Percentiles rank a stretch among this genome's conserved stretches.
Conservation (phyloP, 495 filamentous ascomycete genomes). For the Trichoderma virens region DNA sequence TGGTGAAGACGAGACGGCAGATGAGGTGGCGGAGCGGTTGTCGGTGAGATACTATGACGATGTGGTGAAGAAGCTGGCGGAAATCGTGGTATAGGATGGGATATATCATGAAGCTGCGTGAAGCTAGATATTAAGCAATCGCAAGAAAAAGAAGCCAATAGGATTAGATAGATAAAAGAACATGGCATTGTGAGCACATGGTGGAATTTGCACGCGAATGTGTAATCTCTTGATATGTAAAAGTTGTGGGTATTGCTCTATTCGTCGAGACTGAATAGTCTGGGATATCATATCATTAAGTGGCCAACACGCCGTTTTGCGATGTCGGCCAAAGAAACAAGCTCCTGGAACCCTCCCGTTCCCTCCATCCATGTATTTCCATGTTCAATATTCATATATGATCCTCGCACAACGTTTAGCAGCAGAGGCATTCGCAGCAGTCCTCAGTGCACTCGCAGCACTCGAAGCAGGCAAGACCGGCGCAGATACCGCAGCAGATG, state of each 20-base stretch:
- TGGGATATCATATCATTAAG: conserved; percentile 6
- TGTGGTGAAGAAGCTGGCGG: conserved; percentile 29
- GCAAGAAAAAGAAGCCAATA: not conserved
- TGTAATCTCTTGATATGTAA: not conserved
- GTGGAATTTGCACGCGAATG: too few relatives aligned
- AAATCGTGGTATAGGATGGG: conserved; percentile 21
- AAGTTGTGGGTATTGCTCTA: conserved; percentile 1
- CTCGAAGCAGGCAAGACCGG: conserved; percentile 11
- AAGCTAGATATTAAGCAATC: not conserved
- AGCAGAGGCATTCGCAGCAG: conserved; percentile 9
- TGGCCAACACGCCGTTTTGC: not conserved
- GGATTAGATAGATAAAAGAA: not conserved
- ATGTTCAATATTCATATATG: not conserved
- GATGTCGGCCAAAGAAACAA: not conserved
- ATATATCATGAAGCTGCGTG: too few relatives aligned
- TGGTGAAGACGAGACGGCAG: conserved; percentile 28
- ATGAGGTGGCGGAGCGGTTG: not conserved
- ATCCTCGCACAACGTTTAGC: not conserved
- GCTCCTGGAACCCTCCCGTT: not conserved
- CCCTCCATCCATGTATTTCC: not conserved
- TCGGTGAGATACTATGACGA: conserved; percentile 22
- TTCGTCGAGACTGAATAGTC: not conserved
- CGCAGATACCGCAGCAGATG: conserved; percentile 11
- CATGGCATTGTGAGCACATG: not conserved
- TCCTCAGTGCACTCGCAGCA: conserved; percentile 8